Conservation (phyloP, 2,329 filamentous ascomycete genomes). For the Zasmidium citrigriseum region DNA sequence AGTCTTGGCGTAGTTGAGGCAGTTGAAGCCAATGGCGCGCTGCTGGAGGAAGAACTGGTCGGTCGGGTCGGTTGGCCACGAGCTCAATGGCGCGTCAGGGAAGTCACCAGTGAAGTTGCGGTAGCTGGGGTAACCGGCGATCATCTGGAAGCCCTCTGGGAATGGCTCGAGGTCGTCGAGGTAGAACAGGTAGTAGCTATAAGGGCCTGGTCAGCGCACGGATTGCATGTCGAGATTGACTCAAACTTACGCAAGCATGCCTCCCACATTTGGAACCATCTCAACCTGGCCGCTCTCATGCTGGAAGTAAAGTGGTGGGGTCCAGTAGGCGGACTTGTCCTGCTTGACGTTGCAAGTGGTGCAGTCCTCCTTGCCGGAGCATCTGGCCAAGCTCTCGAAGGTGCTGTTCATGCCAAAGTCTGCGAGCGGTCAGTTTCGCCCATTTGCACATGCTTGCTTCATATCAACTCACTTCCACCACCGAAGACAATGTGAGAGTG, state of each 20-base stretch:
- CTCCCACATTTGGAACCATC: conserved; percentile 72
- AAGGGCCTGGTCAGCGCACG: conserved; percentile 4
- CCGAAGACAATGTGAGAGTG: conserved; percentile 79
- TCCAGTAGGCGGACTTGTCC: conserved; percentile 87
- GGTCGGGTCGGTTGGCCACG: conserved; percentile 65
- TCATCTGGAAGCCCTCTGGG: conserved; percentile 76
- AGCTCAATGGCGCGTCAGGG: conserved; percentile 67
- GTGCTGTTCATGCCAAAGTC: conserved; percentile 64
- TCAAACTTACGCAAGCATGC: conserved; percentile 78
- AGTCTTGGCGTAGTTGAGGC: conserved; percentile 71
- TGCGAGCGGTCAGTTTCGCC: conserved; percentile 36
- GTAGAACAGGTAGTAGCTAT: conserved; percentile 81
- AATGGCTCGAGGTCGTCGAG: conserved; percentile 69
- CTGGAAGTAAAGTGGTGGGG: conserved; percentile 75
- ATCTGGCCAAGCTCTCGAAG: conserved; percentile 62
- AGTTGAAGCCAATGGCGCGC: conserved; percentile 92
- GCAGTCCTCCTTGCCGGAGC: conserved; percentile 64
- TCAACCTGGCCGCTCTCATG: conserved; percentile 67
- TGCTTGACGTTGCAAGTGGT: conserved; percentile 78
- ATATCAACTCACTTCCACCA: conserved; percentile 64
- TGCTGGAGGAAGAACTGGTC: conserved; percentile 72
- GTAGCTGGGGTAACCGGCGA: conserved; percentile 70
- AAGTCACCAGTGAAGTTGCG: conserved; percentile 71
- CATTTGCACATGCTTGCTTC: conserved; percentile 5
- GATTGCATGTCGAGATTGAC: background rate